Conservation (phyloP, 1,139 yeast genomes). For the Kodamaea arcana region DNA sequence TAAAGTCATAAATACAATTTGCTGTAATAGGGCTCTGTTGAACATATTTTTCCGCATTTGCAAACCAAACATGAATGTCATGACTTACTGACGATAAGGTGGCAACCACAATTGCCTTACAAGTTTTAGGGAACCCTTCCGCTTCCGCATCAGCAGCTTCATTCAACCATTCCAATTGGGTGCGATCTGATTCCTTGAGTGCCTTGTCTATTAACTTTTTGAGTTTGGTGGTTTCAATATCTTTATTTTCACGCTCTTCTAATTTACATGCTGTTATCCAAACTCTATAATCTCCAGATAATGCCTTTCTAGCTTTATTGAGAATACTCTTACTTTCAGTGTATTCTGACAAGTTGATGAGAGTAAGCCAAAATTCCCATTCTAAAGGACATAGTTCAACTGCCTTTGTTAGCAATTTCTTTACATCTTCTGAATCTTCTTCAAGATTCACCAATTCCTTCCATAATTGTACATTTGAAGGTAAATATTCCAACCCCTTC, state of each 20-base stretch:
- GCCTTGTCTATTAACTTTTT: constrained; percentile 51
- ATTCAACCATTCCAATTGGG: constrained; percentile 13
- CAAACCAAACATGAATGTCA: constrained; percentile 1
- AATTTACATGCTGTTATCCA: constrained; percentile 73
- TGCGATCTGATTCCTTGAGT: constrained; percentile 30
- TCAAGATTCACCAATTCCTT: constrained; percentile 47
- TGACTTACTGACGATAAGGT: constrained; percentile 10
- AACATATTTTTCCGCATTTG: constrained; percentile 5
- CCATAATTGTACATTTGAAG: constrained; percentile 52
- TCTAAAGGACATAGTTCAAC: constrained; percentile 63
- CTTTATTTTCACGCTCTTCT: constrained; percentile 53
- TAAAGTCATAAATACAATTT: constrained; percentile 43
- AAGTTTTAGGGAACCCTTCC: constrained; percentile 33
- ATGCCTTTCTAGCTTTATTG: constrained; percentile 54
- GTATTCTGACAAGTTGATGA: constrained; percentile 43
- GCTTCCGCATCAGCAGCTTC: constrained; percentile 36
- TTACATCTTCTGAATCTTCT: constrained; percentile 38
- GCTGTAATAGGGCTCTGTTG: constrained; percentile 32
- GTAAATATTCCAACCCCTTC: constrained; percentile 55
- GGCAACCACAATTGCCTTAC: constrained; percentile 34
- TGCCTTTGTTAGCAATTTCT: constrained; percentile 60
- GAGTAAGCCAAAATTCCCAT: constrained; percentile 59
- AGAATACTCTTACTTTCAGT: constrained; percentile 51
- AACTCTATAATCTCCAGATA: constrained; percentile 50
- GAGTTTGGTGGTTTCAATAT: constrained; percentile 32